Percentiles rank a stretch among this genome's conserved stretches.
These are phyloP conservation scores for Colletotrichum sp. DNA, from an alignment of 2,329 filamentous ascomycete species.

Conservation along the genomic window DNA sequence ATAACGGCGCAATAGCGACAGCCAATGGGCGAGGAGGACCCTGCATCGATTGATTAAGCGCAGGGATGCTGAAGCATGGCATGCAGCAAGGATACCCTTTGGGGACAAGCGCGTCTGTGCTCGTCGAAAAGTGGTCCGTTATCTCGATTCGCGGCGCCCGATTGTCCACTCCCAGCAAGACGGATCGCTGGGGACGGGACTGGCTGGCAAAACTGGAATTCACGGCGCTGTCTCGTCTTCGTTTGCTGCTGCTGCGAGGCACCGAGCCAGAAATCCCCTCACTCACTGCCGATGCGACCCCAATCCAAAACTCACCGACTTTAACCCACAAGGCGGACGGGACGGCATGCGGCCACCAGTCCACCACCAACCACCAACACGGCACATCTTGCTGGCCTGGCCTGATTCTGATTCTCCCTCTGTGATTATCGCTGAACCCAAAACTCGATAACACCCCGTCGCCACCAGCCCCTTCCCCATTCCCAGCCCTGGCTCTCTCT, in stretches of 20 bases:
- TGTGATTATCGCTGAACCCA: background rate
- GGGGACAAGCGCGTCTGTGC: slow-evolving; percentile 8
- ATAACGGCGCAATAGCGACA: background rate
- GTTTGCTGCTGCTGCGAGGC: background rate
- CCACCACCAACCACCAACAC: background rate
- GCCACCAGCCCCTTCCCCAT: background rate
- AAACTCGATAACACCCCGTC: background rate
- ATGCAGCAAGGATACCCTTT: slow-evolving; percentile 3
- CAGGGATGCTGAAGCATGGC: slow-evolving; percentile 11
- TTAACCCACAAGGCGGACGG: slow-evolving; percentile 3
- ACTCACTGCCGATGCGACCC: slow-evolving; percentile 8
- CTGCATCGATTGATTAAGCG: slow-evolving; percentile 10
- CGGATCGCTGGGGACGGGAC: background rate
- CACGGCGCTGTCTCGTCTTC: background rate
- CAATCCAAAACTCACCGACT: slow-evolving; percentile 19
- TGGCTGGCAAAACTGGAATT: background rate
- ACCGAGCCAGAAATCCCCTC: background rate
- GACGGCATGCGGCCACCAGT: background rate
- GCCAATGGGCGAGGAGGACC: slow-evolving; percentile 7
- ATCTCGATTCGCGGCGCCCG: slow-evolving; percentile 10
- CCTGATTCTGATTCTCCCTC: background rate
- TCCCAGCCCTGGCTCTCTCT: background rate
- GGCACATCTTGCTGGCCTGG: background rate
- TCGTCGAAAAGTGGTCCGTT: slow-evolving; percentile 3
- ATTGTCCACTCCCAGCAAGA: background rate